Conservation (phyloP, 2,329 filamentous ascomycete genomes). For the Colletotrichum ledebouriae region DNA sequence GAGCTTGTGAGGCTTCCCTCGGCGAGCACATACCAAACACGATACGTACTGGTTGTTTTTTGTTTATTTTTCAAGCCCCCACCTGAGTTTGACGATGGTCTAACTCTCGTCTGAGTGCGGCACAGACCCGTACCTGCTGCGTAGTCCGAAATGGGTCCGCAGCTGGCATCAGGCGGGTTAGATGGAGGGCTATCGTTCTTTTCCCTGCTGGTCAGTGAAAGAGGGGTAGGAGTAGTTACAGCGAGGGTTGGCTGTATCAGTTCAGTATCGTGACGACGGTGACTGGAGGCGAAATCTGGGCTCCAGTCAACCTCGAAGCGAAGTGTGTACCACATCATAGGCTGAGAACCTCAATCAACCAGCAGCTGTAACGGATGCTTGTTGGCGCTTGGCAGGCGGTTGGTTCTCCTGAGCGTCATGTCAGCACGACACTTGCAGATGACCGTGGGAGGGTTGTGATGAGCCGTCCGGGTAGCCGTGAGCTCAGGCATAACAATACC, state of each 20-base stretch:
- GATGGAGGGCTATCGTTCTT: slow-evolving; percentile 7
- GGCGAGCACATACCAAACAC: slow-evolving; percentile 24
- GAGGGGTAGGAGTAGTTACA: slow-evolving; percentile 2
- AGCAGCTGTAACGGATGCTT: slow-evolving; percentile 57
- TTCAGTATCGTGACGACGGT: background rate
- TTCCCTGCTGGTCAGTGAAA: slow-evolving; percentile 28
- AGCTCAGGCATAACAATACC: slow-evolving; percentile 49
- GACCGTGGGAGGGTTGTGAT: slow-evolving; percentile 50
- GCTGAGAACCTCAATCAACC: slow-evolving; percentile 47
- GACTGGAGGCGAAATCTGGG: background rate
- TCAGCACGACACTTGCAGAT: slow-evolving; percentile 55
- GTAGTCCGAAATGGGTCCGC: slow-evolving; percentile 6
- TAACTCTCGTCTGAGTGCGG: background rate
- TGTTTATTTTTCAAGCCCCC: background rate
- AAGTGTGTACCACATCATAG: background rate
- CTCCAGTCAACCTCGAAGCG: background rate
- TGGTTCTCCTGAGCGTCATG: slow-evolving; percentile 51
- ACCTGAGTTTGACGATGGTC: background rate
- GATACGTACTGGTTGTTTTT: slow-evolving; percentile 28
- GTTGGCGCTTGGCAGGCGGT: slow-evolving; percentile 56
- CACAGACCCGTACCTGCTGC: background rate
- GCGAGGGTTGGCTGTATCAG: slow-evolving; percentile 11
- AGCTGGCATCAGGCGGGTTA: background rate
- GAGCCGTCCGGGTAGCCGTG: slow-evolving; percentile 12
- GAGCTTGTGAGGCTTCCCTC: slow-evolving; percentile 8